Evolutionary conservation across 2,329 filamentous ascomycete species (phyloP).

Genomic region (Ophiostoma australiae): DNA sequence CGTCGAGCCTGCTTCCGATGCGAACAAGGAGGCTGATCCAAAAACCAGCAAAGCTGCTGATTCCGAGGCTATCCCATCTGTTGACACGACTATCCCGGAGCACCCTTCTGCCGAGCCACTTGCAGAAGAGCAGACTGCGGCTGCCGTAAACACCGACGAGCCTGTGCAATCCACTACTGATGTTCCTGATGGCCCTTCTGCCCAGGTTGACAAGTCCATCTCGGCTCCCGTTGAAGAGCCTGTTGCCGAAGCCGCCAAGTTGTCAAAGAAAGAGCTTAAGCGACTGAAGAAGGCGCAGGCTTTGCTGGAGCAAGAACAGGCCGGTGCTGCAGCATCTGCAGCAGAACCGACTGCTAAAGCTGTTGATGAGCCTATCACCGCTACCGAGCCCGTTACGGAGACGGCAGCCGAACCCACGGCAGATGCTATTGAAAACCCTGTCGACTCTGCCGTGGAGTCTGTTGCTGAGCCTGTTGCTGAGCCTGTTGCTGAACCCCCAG

Average conservation of each 20-base stretch:
- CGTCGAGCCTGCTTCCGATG: background rate
- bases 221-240: background rate
- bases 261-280: constrained; percentile 4
- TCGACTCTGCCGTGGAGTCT: background rate
- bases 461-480: background rate
- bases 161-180: background rate
- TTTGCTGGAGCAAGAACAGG: background rate
- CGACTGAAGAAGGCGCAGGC: constrained; percentile 8
- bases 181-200: background rate
- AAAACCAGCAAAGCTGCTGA: background rate
- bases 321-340: background rate
- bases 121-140: background rate
- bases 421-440: background rate
- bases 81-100: background rate
- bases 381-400: background rate
- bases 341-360: background rate
- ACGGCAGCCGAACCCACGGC: background rate
- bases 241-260: background rate
- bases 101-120: background rate
- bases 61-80: background rate
- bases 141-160: background rate
- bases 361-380: background rate
- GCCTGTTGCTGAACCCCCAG: background rate
- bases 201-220: background rate
- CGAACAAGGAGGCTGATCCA: background rate